Base-by-base conservation (phyloP, 768 basidiomycete genomes). In the Hydnomerulius pinastri region DNA sequence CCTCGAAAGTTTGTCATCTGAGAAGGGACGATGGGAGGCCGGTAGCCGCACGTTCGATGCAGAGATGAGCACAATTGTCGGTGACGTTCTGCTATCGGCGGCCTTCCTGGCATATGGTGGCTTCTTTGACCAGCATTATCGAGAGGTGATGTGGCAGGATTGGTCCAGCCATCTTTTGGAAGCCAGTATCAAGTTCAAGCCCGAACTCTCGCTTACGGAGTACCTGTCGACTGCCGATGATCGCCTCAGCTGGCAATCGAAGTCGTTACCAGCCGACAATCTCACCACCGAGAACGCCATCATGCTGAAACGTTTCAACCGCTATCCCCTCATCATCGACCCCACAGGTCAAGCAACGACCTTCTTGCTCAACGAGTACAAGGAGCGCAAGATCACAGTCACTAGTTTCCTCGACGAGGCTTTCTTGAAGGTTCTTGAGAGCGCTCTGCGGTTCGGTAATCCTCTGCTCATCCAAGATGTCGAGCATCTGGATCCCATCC, bases 351-450 rank as follows among this genome's bases (percentile, higher is more conserved):
- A 99, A 66, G 97, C 97, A 6, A 95, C 93, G 0, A 81, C 86
- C 9, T 99, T 94, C 83, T 72, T 99, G 44, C 77, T 94, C 56
- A 95, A 96, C 61, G 90, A 97, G 64, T 95, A 95, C 77, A 87
- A 85, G 69, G 91, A 97, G 41, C 86, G 93, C 59, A 98, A 98
- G 76, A 96, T 99, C 64, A 92, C 94, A 1, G 90, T 97, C 49
- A 99, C 97, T 2, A 98, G 95, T 65, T 99, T 98, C 87, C 75
- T 98, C 54, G 96, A 99, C 63, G 95, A 97, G 66, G 90, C 96
- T 0, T 98, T 99, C 87, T 80, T 98, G 62, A 99, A 99, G 71
- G 94, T 97, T 37, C 74, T 99, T 58, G 97, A 99, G 72, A 95
- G 92, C 59, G 96, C 97, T n/a, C 80, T 99, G 50, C 94, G 97